Evolutionary conservation across 805 yeast species (phyloP).

Genomic region (Brettanomyces bruxellensis): DNA sequence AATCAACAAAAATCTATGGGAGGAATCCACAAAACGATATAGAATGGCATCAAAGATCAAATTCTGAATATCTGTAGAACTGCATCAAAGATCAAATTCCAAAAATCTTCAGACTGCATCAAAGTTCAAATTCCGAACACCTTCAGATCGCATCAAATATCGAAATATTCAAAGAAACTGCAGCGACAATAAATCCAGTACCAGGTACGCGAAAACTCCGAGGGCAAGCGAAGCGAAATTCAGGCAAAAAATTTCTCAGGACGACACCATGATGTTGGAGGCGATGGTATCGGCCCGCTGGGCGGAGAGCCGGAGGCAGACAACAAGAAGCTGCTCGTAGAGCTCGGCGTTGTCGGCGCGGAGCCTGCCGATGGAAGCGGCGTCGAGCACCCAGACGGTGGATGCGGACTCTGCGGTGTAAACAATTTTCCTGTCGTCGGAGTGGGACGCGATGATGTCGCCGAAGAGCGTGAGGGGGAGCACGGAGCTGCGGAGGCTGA

Average conservation of each 20-base stretch:
- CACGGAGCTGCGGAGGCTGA: slow-evolving; percentile 27
- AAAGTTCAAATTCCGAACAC: no score
- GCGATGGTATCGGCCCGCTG: slow-evolving; percentile 69
- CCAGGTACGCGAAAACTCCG: not conserved
- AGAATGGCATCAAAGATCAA: no score
- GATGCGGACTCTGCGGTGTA: slow-evolving; percentile 39
- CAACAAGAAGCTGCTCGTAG: slow-evolving; percentile 54
- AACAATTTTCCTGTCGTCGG: slow-evolving; percentile 29
- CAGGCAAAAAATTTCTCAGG: not conserved
- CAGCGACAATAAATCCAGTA: no score
- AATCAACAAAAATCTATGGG: no score
- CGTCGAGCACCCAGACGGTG: slow-evolving; percentile 59
- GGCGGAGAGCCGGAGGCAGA: slow-evolving; percentile 54
- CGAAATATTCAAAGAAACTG: no score
- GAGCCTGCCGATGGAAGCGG: slow-evolving; percentile 35
- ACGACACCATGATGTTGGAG: slow-evolving; percentile 57
- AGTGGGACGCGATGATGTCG: slow-evolving; percentile 34
- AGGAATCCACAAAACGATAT: no score
- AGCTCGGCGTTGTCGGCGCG: slow-evolving; percentile 40
- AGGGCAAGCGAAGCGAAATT: not conserved
- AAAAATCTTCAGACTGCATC: no score
- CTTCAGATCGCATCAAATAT: no score
- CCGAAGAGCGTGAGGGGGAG: slow-evolving; percentile 74
- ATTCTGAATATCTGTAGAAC: no score
- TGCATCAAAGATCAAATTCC: no score